Evolutionary conservation across 805 yeast species (phyloP).

Genomic region (Tetrapisispora phaffii): DNA sequence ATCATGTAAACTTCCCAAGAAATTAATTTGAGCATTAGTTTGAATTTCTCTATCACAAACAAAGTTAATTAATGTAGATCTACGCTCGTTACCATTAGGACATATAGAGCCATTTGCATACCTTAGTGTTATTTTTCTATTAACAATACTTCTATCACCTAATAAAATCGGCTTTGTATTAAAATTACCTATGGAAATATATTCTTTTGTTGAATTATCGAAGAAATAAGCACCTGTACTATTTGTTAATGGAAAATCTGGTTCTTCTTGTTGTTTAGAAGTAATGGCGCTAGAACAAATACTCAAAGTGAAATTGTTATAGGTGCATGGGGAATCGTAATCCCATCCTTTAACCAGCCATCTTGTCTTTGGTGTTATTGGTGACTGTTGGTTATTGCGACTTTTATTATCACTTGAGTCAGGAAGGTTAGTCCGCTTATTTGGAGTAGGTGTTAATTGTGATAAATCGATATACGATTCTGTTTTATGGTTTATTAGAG

Average conservation of each 20-base stretch:
- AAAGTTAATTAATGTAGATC: constrained; percentile 59
- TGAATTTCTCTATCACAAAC: constrained; percentile 70
- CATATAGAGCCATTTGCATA: constrained; percentile 63
- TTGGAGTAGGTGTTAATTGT: constrained; percentile 25
- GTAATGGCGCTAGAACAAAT: constrained; percentile 51
- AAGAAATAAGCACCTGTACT: constrained; percentile 48
- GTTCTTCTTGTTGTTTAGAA: constrained; percentile 8
- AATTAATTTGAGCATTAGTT: constrained; percentile 55
- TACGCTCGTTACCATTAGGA: constrained; percentile 44
- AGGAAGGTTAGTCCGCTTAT: constrained; percentile 7
- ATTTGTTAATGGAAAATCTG: constrained; percentile 19
- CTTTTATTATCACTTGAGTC: constrained; percentile 5
- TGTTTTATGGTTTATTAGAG: constrained; percentile 24
- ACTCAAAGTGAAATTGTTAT: constrained; percentile 65
- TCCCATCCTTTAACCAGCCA: constrained; percentile 69
- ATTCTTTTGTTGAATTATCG: constrained; percentile 21
- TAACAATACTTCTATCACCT: constrained; percentile 31
- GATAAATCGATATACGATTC: constrained; percentile 28
- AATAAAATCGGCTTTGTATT: constrained; percentile 53
- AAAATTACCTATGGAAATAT: constrained; percentile 50
- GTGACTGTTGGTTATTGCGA: background rate
- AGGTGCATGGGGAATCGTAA: constrained; percentile 35
- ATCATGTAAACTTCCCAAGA: constrained; percentile 61
- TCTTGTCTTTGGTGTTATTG: constrained; percentile 12
- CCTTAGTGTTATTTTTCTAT: constrained; percentile 52